These are phyloP conservation scores for Phaseolus lunatus DNA, from an alignment of 306 rosid species.

Conservation along the genomic window DNA sequence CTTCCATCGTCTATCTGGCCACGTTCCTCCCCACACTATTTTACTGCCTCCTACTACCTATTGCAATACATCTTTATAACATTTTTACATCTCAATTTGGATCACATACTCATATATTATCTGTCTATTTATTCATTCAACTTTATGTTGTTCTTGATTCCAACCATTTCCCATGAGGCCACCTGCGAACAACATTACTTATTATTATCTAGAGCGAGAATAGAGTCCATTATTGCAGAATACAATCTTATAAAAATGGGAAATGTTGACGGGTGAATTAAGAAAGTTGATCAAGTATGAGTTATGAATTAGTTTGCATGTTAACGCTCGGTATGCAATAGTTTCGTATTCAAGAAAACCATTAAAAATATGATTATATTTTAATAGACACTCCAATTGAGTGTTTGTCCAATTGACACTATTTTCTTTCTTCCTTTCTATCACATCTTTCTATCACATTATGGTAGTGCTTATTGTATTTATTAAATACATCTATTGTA, in stretches of 20 bases:
- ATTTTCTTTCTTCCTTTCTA: background rate
- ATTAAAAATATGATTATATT: background rate
- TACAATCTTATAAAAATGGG: background rate
- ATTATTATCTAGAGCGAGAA: background rate
- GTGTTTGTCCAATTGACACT: background rate
- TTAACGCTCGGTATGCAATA: background rate
- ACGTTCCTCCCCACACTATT: conserved; percentile 37
- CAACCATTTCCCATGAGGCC: conserved; percentile 32
- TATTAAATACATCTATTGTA: background rate
- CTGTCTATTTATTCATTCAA: background rate
- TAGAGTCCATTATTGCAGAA: background rate
- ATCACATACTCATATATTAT: conserved; percentile 15
- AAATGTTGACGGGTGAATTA: background rate
- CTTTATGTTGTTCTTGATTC: conserved; percentile 21
- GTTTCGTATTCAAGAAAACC: background rate
- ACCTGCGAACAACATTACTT: background rate
- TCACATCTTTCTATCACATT: too few species aligned
- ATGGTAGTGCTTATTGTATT: too few species aligned
- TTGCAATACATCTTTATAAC: background rate
- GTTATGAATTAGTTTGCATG: conserved; percentile 2
- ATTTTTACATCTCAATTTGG: conserved; percentile 17
- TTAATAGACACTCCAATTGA: background rate
- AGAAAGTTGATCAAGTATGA: background rate
- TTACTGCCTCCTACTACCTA: conserved; percentile 1
- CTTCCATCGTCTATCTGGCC: conserved; percentile 41